phyloP scores from a whole-genome alignment of 2,329 filamentous ascomycete genomes.

The Leptosphaerulina australis region DNA sequence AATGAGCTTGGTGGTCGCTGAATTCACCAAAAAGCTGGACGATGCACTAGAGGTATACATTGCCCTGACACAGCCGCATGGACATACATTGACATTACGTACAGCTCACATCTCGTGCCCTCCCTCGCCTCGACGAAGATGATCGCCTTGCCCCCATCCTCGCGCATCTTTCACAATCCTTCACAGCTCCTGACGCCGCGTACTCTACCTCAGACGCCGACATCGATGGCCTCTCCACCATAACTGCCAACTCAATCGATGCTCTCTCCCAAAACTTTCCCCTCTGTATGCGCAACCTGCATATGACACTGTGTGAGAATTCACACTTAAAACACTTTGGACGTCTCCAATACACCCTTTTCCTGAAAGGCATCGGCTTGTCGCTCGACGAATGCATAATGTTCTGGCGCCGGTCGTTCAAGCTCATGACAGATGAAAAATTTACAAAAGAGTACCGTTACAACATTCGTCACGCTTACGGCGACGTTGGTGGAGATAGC shows the following conservation, averaged over 20 bases:
- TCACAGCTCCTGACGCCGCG: conserved; percentile 85
- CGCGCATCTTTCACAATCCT: conserved; percentile 89
- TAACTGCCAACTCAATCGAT: conserved; percentile 68
- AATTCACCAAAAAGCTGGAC: conserved; percentile 81
- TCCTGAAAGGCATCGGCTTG: conserved; percentile 93
- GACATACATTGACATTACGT: conserved; percentile 6
- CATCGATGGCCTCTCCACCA: conserved; percentile 76
- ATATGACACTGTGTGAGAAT: conserved; percentile 83
- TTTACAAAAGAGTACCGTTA: conserved; percentile 99
- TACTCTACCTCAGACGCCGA: conserved; percentile 74
- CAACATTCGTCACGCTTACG: conserved; percentile 93
- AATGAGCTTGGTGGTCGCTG: conserved; percentile 83
- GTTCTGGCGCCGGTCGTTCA: conserved; percentile 90
- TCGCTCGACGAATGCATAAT: conserved; percentile 87
- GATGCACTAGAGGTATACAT: conserved; percentile 75
- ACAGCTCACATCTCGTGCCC: conserved; percentile 83
- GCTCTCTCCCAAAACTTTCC: conserved; percentile 79
- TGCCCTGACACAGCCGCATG: not conserved
- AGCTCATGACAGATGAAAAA: conserved; percentile 85
- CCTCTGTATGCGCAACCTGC: conserved; percentile 91
- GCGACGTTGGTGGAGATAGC: conserved; percentile 90
- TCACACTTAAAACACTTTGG: conserved; percentile 92
- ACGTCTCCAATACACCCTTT: conserved; percentile 91
- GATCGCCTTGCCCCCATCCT: conserved; percentile 81
- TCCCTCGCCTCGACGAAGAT: conserved; percentile 94